These are phyloP conservation scores for Lichtheimia ornata DNA, from an alignment of 371 early-diverging fungal genomes.

Conservation along the genomic window DNA sequence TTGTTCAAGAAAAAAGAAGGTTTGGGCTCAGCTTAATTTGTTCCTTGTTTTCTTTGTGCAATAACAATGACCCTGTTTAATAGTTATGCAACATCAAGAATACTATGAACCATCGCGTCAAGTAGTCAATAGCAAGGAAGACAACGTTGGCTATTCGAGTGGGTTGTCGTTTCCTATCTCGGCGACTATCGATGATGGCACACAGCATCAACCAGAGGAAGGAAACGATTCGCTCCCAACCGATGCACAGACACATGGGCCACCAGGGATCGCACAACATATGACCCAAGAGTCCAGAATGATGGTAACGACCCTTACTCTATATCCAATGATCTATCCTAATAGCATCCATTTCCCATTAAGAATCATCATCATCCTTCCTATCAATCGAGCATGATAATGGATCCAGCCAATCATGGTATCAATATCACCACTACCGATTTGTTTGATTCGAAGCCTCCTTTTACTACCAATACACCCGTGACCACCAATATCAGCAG, in stretches of 20 bases:
- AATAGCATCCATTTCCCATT: background rate
- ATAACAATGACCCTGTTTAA: too few species aligned
- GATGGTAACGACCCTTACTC: background rate
- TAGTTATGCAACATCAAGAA: too few species aligned
- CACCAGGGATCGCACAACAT: background rate
- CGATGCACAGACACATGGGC: constrained; percentile 5
- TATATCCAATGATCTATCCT: background rate
- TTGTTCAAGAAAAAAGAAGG: too few species aligned
- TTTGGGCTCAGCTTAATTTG: too few species aligned
- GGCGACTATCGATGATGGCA: background rate
- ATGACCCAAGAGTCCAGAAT: constrained; percentile 1
- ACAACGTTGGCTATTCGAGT: too few species aligned
- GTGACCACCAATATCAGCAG: too few species aligned
- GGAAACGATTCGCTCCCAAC: background rate
- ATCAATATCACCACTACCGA: background rate
- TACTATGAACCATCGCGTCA: too few species aligned
- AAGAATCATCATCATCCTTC: too few species aligned
- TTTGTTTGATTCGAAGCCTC: background rate
- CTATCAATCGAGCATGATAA: too few species aligned
- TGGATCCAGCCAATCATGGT: background rate
- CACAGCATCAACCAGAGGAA: background rate
- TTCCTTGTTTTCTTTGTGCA: too few species aligned
- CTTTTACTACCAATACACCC: background rate
- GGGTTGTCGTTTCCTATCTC: constrained; percentile 1
- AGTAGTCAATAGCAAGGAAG: too few species aligned